Conservation (phyloP, 148 eudicot species). For the Hydrangea macrophylla region DNA sequence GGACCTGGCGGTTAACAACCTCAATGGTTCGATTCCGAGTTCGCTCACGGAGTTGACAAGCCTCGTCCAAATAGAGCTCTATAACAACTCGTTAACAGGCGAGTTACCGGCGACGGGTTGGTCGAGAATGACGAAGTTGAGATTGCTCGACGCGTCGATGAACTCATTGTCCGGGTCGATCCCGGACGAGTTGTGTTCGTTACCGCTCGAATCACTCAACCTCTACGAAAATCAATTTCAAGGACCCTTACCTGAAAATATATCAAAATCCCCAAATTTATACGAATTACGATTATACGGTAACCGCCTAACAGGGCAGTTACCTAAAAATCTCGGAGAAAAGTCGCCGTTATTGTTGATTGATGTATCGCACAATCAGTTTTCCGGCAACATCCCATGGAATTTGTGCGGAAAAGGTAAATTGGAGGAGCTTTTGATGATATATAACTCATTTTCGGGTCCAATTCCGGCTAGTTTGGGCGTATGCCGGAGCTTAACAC, state of each 20-base stretch:
- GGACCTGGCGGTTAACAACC: conserved; percentile 53
- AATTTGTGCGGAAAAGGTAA: conserved; percentile 49
- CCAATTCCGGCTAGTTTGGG: conserved; percentile 50
- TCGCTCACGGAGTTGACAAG: conserved; percentile 50
- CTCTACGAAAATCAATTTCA: conserved; percentile 54
- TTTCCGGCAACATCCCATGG: conserved; percentile 55
- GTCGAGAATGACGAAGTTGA: conserved; percentile 43
- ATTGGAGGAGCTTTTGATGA: conserved; percentile 48
- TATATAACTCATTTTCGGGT: conserved; percentile 60
- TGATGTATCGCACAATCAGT: conserved; percentile 56
- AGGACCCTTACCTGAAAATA: conserved; percentile 51
- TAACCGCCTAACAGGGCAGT: conserved; percentile 51
- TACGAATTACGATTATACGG: conserved; percentile 59
- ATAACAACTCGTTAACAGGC: conserved; percentile 55
- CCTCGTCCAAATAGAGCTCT: conserved; percentile 61
- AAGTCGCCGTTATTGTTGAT: conserved; percentile 51
- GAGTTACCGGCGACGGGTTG: conserved; percentile 61
- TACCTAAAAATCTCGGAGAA: conserved; percentile 61
- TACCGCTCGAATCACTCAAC: conserved; percentile 59
- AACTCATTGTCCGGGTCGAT: conserved; percentile 54
- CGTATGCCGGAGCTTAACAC: conserved; percentile 47
- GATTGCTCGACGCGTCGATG: conserved; percentile 60
- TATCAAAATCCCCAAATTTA: conserved; percentile 59
- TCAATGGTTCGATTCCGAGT: conserved; percentile 55
- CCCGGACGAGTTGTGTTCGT: conserved; percentile 51